Conservation (phyloP, 2,329 filamentous ascomycete genomes). For the Fusarium sarcochroum region DNA sequence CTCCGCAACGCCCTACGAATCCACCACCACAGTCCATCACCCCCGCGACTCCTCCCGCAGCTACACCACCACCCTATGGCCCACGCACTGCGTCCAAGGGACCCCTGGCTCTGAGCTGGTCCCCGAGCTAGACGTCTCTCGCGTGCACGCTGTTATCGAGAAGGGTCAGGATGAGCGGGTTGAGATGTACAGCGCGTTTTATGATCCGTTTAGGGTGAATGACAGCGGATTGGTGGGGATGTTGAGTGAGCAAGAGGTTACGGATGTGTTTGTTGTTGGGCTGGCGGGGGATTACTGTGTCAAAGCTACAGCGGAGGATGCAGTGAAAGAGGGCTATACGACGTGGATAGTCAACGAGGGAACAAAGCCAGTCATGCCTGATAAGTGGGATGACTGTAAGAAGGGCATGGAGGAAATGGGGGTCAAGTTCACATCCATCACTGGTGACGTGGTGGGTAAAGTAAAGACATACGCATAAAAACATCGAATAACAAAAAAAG, state of each 20-base stretch:
- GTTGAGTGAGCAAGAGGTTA: slow-evolving; percentile 72
- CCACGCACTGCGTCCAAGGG: slow-evolving; percentile 86
- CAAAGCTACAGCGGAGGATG: slow-evolving; percentile 83
- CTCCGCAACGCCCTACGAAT: slow-evolving; percentile 76
- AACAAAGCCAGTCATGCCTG: slow-evolving; percentile 78
- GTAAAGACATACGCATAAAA: slow-evolving; percentile 36
- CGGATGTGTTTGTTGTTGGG: slow-evolving; percentile 88
- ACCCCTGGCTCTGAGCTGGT: slow-evolving; percentile 81
- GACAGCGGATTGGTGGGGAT: slow-evolving; percentile 73
- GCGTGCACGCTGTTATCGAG: slow-evolving; percentile 76
- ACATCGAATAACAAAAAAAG: slow-evolving; percentile 19
- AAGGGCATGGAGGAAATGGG: slow-evolving; percentile 69
- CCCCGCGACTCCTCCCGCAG: slow-evolving; percentile 73
- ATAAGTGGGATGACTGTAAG: slow-evolving; percentile 68
- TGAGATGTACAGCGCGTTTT: slow-evolving; percentile 96
- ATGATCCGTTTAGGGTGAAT: slow-evolving; percentile 79
- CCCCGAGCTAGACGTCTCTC: slow-evolving; percentile 73
- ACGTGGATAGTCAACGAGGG: slow-evolving; percentile 85
- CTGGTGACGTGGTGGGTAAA: slow-evolving; percentile 39
- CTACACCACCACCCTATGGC: slow-evolving; percentile 84
- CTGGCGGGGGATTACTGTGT: slow-evolving; percentile 94
- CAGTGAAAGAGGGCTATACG: slow-evolving; percentile 79
- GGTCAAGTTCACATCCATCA: slow-evolving; percentile 70
- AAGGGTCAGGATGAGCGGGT: slow-evolving; percentile 83
- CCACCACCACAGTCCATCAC: slow-evolving; percentile 74